Conservation (phyloP, 2,329 filamentous ascomycete species). For the Colletotrichum tabaci region DNA sequence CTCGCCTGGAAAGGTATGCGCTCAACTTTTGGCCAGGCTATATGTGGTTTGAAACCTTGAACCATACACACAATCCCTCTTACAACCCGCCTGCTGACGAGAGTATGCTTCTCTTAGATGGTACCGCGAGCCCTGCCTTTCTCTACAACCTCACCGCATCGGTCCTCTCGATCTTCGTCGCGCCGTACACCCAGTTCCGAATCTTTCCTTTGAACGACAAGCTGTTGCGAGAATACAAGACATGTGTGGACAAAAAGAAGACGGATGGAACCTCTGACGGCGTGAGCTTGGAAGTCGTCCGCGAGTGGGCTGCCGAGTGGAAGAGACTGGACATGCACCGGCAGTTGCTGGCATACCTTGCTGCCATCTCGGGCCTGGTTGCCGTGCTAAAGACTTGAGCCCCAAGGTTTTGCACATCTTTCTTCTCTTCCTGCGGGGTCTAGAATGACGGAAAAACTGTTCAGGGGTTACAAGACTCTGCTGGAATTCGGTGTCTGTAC, state of each 20-base stretch:
- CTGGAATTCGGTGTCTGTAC: no score
- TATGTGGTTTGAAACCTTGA: no score
- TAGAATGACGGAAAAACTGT: no score
- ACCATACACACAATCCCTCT: no score
- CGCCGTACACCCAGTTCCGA: not conserved
- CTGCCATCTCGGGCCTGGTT: not conserved
- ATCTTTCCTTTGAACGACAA: constrained; percentile 4
- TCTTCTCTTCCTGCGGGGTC: no score
- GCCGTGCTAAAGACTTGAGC: not conserved
- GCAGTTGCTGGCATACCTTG: constrained; percentile 5
- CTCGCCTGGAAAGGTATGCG: constrained; percentile 26
- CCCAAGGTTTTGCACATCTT: no score
- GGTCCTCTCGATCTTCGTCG: not conserved
- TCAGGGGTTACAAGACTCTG: no score
- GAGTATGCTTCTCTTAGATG: not conserved
- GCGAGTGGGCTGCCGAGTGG: not conserved
- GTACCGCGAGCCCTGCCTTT: not conserved
- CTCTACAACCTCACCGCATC: constrained; percentile 1
- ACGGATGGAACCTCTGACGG: not conserved
- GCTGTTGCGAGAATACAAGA: constrained; percentile 3
- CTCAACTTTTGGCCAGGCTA: not conserved
- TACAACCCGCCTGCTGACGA: not conserved
- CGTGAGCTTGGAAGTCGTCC: not conserved
- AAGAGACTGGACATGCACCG: constrained; percentile 3
- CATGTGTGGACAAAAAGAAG: not conserved